Base-by-base conservation (phyloP, 1,139 yeast species). In the Geotrichum citri-aurantii region DNA sequence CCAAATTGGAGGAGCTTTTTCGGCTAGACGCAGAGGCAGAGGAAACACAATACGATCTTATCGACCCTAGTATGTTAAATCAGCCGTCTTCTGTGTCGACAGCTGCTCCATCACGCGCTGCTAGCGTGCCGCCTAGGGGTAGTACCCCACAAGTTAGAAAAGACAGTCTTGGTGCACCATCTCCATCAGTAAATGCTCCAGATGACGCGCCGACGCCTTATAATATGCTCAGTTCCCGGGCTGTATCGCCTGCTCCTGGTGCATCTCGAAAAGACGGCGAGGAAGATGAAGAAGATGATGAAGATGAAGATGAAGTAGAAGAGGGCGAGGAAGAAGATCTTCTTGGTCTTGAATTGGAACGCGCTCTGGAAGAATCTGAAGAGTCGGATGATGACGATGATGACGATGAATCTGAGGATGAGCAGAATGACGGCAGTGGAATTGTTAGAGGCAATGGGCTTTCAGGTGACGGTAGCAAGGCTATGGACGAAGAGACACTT, bases 21-120 rank as follows among this genome's bases (percentile, higher is more conserved):
- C 79, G 83, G 63, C 74, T 83, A 50, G 99, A 93, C 69, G 88
- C 82, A 40, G 92, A 86, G 61, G 96, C 97, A 0, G 93, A 88
- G 68, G 91, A 86, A 58, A 81, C 88, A 21, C 83, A 81, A 51
- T 89, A 85, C 68, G 97, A 93, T 67, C 77, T 91, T 55, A 77
- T 91, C 19, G 92, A 88, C 67, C 79, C 84, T 3, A 64, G 31
- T 67, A 44, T 31, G 21, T 64, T 26, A 64, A 67, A 64, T 50
- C 55, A 53, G n/a, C 53, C 52, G 37, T 50, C 60, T 33, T 48
- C 62, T 10, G 21, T 57, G 52, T 37, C 44, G 8, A 37, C 44
- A 37, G 44, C 44, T 5, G 44, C 44, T 37, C 49, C 59, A 46
- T 51, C 58, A 54, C 37, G 61, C 29, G 48, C 60, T 23, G 24